A percentile compares a stretch with the other conserved stretches of the same genome.
phyloP scores from a whole-genome alignment of 164 flowering plant species.

The Umbilicus rupestris region DNA sequence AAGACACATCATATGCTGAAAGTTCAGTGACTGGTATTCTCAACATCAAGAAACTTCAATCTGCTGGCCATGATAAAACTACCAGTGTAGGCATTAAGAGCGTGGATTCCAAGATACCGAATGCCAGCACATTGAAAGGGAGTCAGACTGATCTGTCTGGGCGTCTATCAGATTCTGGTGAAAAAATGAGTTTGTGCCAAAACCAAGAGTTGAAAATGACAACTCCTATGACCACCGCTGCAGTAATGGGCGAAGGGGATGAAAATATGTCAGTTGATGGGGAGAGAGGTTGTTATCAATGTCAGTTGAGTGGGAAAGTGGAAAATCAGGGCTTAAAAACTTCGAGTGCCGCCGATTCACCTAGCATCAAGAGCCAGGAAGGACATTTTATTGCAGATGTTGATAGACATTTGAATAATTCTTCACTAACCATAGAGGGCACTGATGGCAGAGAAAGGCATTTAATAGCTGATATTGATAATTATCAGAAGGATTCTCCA shows the following conservation, averaged over 20 bases:
- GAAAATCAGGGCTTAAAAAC: constrained; percentile 12
- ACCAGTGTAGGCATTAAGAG: constrained; percentile 50
- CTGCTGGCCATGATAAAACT: constrained; percentile 15
- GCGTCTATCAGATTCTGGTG: constrained; percentile 16
- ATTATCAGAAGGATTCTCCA: constrained; percentile 13
- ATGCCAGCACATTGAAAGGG: constrained; percentile 14
- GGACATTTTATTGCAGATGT: constrained; percentile 7
- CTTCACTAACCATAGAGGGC: constrained; percentile 12
- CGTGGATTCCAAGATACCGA: constrained; percentile 20
- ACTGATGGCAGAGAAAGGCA: constrained; percentile 2
- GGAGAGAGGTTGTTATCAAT: constrained; percentile 15
- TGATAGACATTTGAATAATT: constrained; percentile 16
- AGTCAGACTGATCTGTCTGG: constrained; percentile 15
- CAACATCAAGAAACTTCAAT: constrained; percentile 18
- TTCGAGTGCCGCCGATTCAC: neutral
- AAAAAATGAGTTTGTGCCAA: constrained; percentile 24
- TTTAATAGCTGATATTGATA: constrained; percentile 13
- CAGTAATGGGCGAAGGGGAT: constrained; percentile 22
- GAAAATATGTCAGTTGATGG: constrained; percentile 11
- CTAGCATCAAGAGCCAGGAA: constrained; percentile 6
- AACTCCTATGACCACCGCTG: constrained; percentile 25
- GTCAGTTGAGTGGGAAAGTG: constrained; percentile 14
- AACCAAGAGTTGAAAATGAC: constrained; percentile 18
- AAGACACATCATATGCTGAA: constrained; percentile 14
- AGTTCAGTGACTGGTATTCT: constrained; percentile 5